Percentiles rank a stretch among this genome's conserved stretches.
These are phyloP conservation scores for Geranomyces variabilis DNA, from an alignment of 192 early-diverging fungal species.

Conservation along the genomic window DNA sequence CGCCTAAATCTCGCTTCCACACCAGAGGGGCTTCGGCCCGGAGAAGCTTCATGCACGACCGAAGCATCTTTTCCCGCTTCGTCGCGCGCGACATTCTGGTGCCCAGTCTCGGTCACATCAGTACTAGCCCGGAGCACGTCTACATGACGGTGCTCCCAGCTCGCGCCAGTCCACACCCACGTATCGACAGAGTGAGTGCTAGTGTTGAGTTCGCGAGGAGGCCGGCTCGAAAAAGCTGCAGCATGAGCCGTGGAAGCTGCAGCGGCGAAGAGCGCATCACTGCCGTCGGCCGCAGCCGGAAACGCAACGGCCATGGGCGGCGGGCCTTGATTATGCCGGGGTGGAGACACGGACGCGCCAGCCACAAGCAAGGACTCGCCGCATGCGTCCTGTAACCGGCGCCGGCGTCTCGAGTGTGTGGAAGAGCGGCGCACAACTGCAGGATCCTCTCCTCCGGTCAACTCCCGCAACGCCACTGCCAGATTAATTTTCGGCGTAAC, in stretches of 20 bases:
- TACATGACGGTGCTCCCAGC: constrained; percentile 29
- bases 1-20: background rate
- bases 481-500: constrained; percentile 37
- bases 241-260: constrained; percentile 7
- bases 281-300: background rate
- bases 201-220: background rate
- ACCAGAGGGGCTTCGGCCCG: background rate
- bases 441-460: background rate
- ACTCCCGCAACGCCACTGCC: constrained; percentile 24
- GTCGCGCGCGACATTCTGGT: background rate
- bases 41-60: background rate
- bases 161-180: constrained; percentile 30
- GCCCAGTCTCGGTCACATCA: background rate
- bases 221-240: too few species aligned
- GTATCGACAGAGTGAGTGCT: constrained; percentile 25
- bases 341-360: background rate
- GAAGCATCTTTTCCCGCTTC: background rate
- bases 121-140: constrained; percentile 15
- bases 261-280: background rate
- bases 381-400: constrained; percentile 24
- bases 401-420: background rate
- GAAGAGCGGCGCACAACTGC: background rate
- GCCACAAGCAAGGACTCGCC: background rate
- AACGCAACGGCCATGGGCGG: constrained; percentile 11
- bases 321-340: background rate